phyloP scores from a whole-genome alignment of 2,329 filamentous ascomycete species.

The Fusarium tanahbumbuense region DNA sequence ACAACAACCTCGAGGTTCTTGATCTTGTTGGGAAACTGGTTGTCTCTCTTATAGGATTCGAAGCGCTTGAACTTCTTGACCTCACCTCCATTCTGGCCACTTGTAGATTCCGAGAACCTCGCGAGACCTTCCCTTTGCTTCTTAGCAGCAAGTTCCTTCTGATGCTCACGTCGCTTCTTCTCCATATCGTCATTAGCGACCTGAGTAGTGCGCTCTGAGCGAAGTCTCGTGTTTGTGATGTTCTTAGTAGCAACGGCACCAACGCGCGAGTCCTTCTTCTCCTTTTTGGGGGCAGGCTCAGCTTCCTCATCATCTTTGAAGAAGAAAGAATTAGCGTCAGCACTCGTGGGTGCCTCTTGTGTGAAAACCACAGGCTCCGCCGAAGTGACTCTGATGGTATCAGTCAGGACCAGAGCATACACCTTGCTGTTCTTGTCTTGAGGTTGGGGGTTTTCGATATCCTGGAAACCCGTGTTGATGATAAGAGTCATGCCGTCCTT shows the following conservation, averaged over 20 bases:
- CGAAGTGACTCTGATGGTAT: constrained; percentile 89
- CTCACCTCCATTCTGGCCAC: constrained; percentile 86
- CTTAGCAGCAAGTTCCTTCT: constrained; percentile 86
- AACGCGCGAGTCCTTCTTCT: constrained; percentile 84
- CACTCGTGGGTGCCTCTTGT: constrained; percentile 88
- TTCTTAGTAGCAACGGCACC: constrained; percentile 94
- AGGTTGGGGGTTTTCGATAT: constrained; percentile 86
- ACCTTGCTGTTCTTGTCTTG: constrained; percentile 90
- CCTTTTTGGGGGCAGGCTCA: constrained; percentile 87
- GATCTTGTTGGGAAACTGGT: constrained; percentile 85
- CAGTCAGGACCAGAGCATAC: constrained; percentile 90
- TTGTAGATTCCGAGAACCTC: constrained; percentile 86
- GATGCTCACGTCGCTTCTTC: constrained; percentile 86
- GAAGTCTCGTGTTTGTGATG: constrained; percentile 91
- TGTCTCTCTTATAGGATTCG: constrained; percentile 98
- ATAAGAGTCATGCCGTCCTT: constrained; percentile 98
- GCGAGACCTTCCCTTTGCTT: constrained; percentile 91
- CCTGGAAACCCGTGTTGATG: constrained; percentile 88
- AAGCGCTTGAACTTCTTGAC: constrained; percentile 99
- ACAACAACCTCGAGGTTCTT: constrained; percentile 91
- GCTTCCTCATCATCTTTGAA: constrained; percentile 97
- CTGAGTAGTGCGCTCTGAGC: constrained; percentile 89
- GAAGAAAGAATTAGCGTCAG: constrained; percentile 97
- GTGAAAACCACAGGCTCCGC: constrained; percentile 90
- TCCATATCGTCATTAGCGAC: constrained; percentile 87